A percentile compares a stretch with the other conserved stretches of the same genome.
These are phyloP conservation scores for Backusella macrospora DNA, from an alignment of 192 early-diverging fungal genomes.

Conservation along the genomic window DNA sequence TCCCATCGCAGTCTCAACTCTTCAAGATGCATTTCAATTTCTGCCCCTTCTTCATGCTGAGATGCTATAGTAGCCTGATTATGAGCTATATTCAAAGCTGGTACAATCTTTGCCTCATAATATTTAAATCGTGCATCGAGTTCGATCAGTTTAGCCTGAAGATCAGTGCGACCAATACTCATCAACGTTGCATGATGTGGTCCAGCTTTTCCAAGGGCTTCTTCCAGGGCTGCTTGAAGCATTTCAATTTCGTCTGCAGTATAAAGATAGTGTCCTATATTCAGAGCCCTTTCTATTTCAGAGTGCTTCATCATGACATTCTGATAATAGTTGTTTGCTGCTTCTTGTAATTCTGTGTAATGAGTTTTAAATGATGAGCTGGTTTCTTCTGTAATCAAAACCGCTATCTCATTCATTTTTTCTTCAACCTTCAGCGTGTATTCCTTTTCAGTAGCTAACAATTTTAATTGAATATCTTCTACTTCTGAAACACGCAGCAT, in stretches of 20 bases:
- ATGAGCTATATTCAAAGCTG: constrained; percentile 10
- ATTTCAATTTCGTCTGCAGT: constrained; percentile 41
- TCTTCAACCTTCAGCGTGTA: neutral
- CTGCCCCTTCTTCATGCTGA: constrained; percentile 1
- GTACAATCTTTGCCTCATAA: constrained; percentile 25
- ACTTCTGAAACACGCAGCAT: constrained; percentile 24
- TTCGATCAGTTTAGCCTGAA: constrained; percentile 44
- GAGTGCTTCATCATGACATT: constrained; percentile 37
- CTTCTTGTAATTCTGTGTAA: constrained; percentile 35
- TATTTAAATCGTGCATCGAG: constrained; percentile 45
- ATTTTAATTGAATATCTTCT: neutral
- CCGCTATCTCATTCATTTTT: neutral
- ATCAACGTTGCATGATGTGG: constrained; percentile 21
- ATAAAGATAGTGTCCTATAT: constrained; percentile 35
- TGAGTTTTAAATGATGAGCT: constrained; percentile 36
- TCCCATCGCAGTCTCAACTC: constrained; percentile 20
- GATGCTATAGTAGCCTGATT: constrained; percentile 1
- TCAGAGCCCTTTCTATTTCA: constrained; percentile 31
- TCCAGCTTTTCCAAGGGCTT: constrained; percentile 34
- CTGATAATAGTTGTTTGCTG: constrained; percentile 26
- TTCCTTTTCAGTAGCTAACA: neutral
- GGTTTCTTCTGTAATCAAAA: neutral
- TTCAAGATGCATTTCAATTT: constrained; percentile 7
- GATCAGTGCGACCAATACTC: constrained; percentile 30
- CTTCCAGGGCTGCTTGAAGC: constrained; percentile 39